These are phyloP conservation scores for Colletotrichum filicis DNA, from an alignment of 2,329 filamentous ascomycete species.

Conservation along the genomic window DNA sequence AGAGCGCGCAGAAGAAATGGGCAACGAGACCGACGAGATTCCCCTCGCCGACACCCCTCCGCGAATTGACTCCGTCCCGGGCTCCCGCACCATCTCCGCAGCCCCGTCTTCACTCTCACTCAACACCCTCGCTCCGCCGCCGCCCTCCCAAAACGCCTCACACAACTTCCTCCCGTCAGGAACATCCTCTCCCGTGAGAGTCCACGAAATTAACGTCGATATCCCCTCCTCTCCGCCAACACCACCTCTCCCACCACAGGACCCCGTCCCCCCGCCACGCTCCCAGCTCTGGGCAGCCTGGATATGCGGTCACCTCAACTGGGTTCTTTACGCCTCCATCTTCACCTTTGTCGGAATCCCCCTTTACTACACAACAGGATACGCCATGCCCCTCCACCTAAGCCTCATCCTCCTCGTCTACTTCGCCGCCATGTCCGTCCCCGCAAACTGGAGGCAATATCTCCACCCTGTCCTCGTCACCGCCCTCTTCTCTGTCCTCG, in stretches of 20 bases:
- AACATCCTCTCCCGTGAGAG: background rate
- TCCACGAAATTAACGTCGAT: background rate
- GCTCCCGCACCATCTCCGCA: constrained; percentile 36
- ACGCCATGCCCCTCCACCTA: constrained; percentile 61
- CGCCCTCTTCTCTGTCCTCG: constrained; percentile 62
- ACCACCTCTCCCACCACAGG: constrained; percentile 47
- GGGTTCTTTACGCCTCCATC: constrained; percentile 53
- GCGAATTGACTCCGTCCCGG: constrained; percentile 34
- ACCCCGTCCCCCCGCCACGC: constrained; percentile 55
- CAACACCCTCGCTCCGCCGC: constrained; percentile 34
- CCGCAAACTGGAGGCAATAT: constrained; percentile 59
- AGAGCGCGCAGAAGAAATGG: constrained; percentile 63
- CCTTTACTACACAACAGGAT: constrained; percentile 63
- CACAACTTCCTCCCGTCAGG: constrained; percentile 40
- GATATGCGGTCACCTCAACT: constrained; percentile 58
- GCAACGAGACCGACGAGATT: constrained; percentile 56
- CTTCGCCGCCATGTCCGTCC: constrained; percentile 59
- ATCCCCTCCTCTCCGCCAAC: background rate
- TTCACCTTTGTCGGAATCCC: constrained; percentile 65
- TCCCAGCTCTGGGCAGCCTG: constrained; percentile 61
- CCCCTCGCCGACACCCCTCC: constrained; percentile 49
- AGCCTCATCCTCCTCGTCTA: constrained; percentile 63
- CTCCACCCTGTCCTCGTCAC: constrained; percentile 69
- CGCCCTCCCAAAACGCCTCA: constrained; percentile 29
- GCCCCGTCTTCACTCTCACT: constrained; percentile 36